phyloP scores from a whole-genome alignment of 2,329 filamentous ascomycete species.

The Aureobasidium sp. region DNA sequence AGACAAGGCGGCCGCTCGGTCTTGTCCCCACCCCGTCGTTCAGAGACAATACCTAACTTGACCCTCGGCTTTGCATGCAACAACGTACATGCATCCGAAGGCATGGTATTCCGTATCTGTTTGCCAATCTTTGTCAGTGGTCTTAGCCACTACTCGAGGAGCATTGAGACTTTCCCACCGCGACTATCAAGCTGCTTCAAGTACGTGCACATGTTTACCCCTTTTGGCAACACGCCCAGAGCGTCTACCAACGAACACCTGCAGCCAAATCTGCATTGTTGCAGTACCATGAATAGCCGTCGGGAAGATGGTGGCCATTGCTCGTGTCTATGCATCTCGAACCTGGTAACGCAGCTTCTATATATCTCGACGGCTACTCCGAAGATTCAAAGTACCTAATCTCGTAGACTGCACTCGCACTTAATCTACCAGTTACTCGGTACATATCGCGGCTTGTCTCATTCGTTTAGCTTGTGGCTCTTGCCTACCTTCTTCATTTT shows the following conservation, averaged over 20 bases:
- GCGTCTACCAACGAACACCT: not conserved
- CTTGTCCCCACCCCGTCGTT: not conserved
- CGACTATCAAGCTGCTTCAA: not conserved
- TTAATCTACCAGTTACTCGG: not conserved
- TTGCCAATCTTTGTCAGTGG: constrained; percentile 7
- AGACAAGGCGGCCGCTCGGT: constrained; percentile 5
- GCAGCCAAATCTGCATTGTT: constrained; percentile 12
- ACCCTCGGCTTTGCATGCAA: constrained; percentile 4
- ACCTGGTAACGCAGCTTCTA: not conserved
- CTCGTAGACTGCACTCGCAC: not conserved
- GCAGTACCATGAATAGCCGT: constrained; percentile 11
- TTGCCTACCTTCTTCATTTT: not conserved
- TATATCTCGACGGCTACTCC: not conserved
- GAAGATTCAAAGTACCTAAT: not conserved
- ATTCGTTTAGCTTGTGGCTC: not conserved
- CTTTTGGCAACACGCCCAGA: not conserved
- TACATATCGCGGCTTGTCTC: not conserved
- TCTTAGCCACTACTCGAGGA: constrained; percentile 6
- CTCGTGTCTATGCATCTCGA: not conserved
- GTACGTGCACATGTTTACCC: not conserved
- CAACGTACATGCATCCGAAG: constrained; percentile 10
- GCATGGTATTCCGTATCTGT: constrained; percentile 5
- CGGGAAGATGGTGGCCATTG: not conserved
- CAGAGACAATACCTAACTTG: not conserved
- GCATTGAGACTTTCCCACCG: not conserved